These are phyloP conservation scores for Pseudogymnoascus sp. DNA, from an alignment of 2,329 filamentous ascomycete species.

Conservation along the genomic window DNA sequence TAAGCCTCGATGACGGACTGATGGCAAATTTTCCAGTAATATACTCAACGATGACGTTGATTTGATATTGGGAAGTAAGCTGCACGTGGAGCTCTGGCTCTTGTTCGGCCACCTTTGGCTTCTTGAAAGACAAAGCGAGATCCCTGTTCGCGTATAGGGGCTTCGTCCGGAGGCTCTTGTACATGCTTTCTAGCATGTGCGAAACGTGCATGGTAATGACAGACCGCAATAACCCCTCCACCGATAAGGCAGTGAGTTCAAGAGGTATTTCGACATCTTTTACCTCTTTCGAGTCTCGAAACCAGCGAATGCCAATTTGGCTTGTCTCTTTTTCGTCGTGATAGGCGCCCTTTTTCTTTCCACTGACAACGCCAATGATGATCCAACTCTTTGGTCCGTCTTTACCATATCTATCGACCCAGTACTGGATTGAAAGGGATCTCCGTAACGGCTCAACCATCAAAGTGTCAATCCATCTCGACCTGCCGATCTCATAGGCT, in stretches of 20 bases:
- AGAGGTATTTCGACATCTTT: constrained; percentile 59
- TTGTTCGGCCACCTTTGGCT: constrained; percentile 54
- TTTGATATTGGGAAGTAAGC: constrained; percentile 52
- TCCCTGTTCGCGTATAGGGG: constrained; percentile 54
- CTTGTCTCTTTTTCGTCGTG: constrained; percentile 41
- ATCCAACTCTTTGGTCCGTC: constrained; percentile 77
- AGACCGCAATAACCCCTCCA: constrained; percentile 64
- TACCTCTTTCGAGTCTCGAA: constrained; percentile 71
- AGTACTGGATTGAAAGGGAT: constrained; percentile 83
- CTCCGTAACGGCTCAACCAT: constrained; percentile 73
- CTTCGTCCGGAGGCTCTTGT: constrained; percentile 49
- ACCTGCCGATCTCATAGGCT: constrained; percentile 58
- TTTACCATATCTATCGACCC: constrained; percentile 54
- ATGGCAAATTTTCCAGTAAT: constrained; percentile 70
- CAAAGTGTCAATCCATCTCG: constrained; percentile 70
- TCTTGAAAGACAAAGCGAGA: constrained; percentile 48
- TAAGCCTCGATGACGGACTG: constrained; percentile 52
- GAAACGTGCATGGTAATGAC: constrained; percentile 70
- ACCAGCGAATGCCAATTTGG: constrained; percentile 65
- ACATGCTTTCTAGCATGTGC: constrained; percentile 60
- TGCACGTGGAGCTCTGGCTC: constrained; percentile 62
- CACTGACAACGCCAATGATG: constrained; percentile 72
- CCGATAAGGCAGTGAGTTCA: constrained; percentile 59
- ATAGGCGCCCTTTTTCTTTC: constrained; percentile 37
- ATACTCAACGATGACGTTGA: constrained; percentile 63